These are phyloP conservation scores for Onygenales sp. DNA, from an alignment of 2,329 filamentous ascomycete genomes.

Conservation along the genomic window DNA sequence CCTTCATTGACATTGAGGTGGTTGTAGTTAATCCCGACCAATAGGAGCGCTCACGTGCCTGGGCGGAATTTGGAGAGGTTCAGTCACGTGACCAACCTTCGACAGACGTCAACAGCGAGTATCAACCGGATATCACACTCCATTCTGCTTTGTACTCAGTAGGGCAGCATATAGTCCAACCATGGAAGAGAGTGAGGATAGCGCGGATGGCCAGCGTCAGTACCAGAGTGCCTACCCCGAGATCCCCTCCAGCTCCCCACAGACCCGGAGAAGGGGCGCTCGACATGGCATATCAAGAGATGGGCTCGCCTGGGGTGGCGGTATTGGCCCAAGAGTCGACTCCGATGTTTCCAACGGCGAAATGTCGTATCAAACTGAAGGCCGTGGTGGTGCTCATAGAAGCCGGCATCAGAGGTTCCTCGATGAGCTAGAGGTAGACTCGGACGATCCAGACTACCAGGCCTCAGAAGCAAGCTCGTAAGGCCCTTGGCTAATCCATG, in stretches of 20 bases:
- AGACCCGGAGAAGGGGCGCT: background rate
- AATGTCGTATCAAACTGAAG: background rate
- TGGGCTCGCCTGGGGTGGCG: background rate
- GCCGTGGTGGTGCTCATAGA: background rate
- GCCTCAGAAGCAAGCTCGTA: background rate
- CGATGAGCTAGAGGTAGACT: background rate
- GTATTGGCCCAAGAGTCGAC: background rate
- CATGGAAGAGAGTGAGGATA: background rate
- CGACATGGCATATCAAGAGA: background rate
- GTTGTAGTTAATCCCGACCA: too few relatives aligned
- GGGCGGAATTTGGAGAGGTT: too few relatives aligned
- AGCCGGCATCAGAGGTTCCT: background rate
- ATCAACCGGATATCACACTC: background rate
- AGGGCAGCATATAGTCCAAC: background rate
- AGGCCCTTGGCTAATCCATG: background rate
- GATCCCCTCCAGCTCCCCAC: background rate
- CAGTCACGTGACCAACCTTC: too few relatives aligned
- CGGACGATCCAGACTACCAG: constrained; percentile 1
- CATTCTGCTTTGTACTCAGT: background rate
- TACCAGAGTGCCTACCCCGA: background rate
- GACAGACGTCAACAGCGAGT: too few relatives aligned
- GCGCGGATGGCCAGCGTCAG: background rate
- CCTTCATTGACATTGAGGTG: too few relatives aligned
- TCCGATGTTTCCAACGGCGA: constrained; percentile 4
- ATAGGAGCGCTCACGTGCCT: too few relatives aligned